Base-by-base conservation (phyloP, 768 basidiomycete genomes). In the Tubosaeta brunneosetosa region DNA sequence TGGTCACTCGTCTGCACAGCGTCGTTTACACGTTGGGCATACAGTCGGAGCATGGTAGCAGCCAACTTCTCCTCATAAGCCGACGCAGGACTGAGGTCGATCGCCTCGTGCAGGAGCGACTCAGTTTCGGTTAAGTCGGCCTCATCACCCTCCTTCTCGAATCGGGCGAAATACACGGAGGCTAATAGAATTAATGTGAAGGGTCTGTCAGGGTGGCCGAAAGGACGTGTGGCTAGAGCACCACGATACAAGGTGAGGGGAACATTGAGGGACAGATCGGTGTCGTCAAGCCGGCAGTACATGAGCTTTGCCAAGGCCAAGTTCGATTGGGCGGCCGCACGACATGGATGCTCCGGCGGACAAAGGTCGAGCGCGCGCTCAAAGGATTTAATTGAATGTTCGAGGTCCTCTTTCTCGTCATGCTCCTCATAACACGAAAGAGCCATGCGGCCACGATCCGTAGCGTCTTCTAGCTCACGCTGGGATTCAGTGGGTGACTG, bases 281-380 rank as follows among this genome's bases (percentile, higher is more conserved):
- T 37, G 32, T 16, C 25, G 10, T 29, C 38, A 14, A 44, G 42
- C 17, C 3, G 37, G 34, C 32, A 38, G 12, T n/a, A n/a, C 6
- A 47, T n/a, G 7, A 52, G 44, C 14, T 47, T 37, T 42, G 54
- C 51, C 7, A 2, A 22, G 31, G 55, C 55, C 16, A 54, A 1
- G 16, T 56, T 56, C 27, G 55, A 45, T 3, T 40, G 43, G 8
- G 42, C 52, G 19, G 44, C 55, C 1, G 55, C 47, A 36, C 43
- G 52, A 45, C 55, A 44, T 6, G 43, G 52, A 13, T 56, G 51
- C 17, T 55, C 47, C 16, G 11, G 29, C 9, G 52, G 45, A 22
- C 55, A 56, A n/a, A 54, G 12, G 25, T 22, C 10, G 12, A 56
- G 43, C 12, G 44, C 55, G n/a, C 10, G 43, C 22, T 53, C 26